These are phyloP conservation scores for Pecoramyces ruminantium DNA, from an alignment of 192 early-diverging fungal species.

Conservation along the genomic window DNA sequence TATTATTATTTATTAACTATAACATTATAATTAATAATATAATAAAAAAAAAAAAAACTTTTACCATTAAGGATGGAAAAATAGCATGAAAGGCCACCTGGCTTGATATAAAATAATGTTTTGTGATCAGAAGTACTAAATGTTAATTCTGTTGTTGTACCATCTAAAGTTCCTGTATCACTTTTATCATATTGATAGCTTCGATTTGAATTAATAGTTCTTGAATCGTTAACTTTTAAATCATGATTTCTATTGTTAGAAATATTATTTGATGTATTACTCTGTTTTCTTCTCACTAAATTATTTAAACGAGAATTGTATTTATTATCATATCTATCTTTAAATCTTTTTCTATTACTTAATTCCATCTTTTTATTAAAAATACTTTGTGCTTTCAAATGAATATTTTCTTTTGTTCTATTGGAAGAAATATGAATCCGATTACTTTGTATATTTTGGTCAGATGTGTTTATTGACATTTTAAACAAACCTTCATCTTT, in stretches of 20 bases:
- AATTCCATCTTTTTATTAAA: neutral
- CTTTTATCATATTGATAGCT: neutral
- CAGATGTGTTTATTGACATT: neutral
- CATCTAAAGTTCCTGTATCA: neutral
- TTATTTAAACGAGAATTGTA: neutral
- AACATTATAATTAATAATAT: neutral
- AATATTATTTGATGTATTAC: neutral
- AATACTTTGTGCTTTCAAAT: neutral
- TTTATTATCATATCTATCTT: neutral
- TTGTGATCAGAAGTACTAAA: neutral
- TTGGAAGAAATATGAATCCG: neutral
- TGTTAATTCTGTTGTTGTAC: neutral
- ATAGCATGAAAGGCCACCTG: slow-evolving; percentile 86
- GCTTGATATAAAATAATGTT: slow-evolving; percentile 49
- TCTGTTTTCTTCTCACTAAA: neutral
- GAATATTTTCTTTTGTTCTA: neutral
- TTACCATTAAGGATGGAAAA: slow-evolving; percentile 69
- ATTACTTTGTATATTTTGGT: neutral
- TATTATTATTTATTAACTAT: too few species aligned
- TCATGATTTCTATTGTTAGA: neutral
- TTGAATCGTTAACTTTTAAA: neutral
- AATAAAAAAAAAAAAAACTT: neutral
- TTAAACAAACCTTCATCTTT: neutral
- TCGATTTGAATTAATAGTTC: neutral
- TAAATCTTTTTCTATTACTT: neutral